Evolutionary conservation across 2,329 filamentous ascomycete genomes (phyloP).

Genomic region (Knoxdaviesia capensis): DNA sequence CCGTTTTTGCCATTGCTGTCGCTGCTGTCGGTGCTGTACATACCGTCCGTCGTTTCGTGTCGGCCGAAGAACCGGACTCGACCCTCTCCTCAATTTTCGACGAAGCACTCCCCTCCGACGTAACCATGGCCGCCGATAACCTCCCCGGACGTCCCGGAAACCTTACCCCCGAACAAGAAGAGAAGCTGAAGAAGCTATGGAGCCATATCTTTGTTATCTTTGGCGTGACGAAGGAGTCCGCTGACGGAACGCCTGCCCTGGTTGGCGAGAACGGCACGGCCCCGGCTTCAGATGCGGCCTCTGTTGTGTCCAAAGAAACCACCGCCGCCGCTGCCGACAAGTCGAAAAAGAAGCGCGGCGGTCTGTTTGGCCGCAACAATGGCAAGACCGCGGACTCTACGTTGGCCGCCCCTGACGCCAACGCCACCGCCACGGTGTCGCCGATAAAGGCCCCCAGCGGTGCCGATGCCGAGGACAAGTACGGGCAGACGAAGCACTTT

Average conservation of each 20-base stretch:
- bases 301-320: slow-evolving; percentile 11
- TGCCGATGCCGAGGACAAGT: slow-evolving; percentile 62
- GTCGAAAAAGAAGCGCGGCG: slow-evolving; percentile 55
- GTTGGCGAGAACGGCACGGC: slow-evolving; percentile 7
- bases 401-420: slow-evolving; percentile 13
- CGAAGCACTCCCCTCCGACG: neutral
- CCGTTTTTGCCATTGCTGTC: neutral
- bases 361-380: slow-evolving; percentile 43
- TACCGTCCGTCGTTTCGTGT: neutral
- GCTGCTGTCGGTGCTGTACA: neutral
- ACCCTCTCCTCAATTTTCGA: neutral
- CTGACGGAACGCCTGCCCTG: neutral
- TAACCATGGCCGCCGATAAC: slow-evolving; percentile 12
- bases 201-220: slow-evolving; percentile 53
- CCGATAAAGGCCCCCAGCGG: slow-evolving; percentile 16
- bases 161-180: slow-evolving; percentile 74
- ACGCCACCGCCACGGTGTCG: slow-evolving; percentile 15
- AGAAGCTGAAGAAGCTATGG: slow-evolving; percentile 81
- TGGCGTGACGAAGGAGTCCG: slow-evolving; percentile 27
- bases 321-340: slow-evolving; percentile 21
- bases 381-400: slow-evolving; percentile 34
- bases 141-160: slow-evolving; percentile 64
- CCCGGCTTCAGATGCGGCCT: slow-evolving; percentile 7
- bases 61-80: neutral
- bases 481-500: slow-evolving; percentile 75